phyloP scores from a whole-genome alignment of 192 early-diverging fungal genomes.

The Helicostylum pulchrum region DNA sequence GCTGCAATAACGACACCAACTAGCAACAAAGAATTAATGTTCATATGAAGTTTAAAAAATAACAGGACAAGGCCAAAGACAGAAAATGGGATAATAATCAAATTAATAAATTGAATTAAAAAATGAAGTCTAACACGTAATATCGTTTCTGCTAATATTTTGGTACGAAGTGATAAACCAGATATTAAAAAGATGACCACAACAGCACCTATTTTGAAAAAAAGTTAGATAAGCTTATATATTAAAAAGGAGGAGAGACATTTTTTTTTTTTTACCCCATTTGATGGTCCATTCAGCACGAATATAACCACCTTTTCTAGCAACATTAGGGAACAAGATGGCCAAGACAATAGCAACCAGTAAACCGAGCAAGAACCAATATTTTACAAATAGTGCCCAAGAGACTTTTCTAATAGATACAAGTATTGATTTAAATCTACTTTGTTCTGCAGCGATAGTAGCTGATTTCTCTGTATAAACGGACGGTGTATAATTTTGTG shows the following conservation, averaged over 20 bases:
- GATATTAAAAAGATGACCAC: conserved; percentile 40
- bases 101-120: conserved; percentile 56
- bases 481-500: not conserved
- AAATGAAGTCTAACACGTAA: conserved; percentile 53
- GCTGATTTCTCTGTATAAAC: conserved; percentile 12
- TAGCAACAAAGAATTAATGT: conserved; percentile 52
- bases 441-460: not conserved
- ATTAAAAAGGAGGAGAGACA: no score
- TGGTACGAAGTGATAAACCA: conserved; percentile 35
- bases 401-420: not conserved
- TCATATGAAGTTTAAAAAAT: conserved; percentile 41
- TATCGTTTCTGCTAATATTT: conserved; percentile 29
- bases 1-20: conserved; percentile 64
- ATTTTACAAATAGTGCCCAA: conserved; percentile 11
- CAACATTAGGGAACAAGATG: conserved; percentile 55
- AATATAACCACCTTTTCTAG: conserved; percentile 49
- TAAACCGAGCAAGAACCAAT: conserved; percentile 65
- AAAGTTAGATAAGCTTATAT: not conserved
- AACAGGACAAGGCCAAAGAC: conserved; percentile 55
- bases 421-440: not conserved
- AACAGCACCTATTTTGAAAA: conserved; percentile 30
- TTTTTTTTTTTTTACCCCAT: no score
- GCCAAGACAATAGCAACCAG: conserved; percentile 59
- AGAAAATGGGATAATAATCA: conserved; percentile 57
- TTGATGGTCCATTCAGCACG: conserved; percentile 63